These are phyloP conservation scores for Noccaea bulbosa DNA, from an alignment of 345 rosid genomes.

Conservation along the genomic window DNA sequence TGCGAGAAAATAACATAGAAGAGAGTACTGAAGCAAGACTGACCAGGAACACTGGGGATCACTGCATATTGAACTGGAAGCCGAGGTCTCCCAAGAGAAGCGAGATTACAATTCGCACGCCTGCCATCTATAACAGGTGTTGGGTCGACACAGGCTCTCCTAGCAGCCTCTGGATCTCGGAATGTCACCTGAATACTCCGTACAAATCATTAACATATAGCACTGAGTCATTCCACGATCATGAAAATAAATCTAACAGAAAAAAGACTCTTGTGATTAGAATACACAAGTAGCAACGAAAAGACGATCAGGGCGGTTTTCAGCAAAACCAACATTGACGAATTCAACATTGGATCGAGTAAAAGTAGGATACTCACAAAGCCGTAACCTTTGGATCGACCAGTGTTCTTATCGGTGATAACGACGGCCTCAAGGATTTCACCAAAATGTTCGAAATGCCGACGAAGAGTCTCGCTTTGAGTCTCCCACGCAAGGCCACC, in stretches of 20 bases:
- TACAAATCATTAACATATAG: conserved; percentile 50
- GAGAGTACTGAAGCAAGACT: conserved; percentile 33
- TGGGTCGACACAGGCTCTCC: conserved; percentile 91
- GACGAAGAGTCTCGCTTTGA: conserved; percentile 81
- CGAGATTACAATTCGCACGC: conserved; percentile 94
- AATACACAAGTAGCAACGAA: conserved; percentile 4
- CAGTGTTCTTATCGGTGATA: conserved; percentile 88
- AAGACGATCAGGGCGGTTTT: conserved; percentile 7
- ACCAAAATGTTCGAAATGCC: conserved; percentile 82
- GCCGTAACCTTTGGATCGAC: conserved; percentile 98
- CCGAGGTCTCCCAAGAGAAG: conserved; percentile 87
- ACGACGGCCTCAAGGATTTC: conserved; percentile 97
- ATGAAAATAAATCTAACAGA: neutral
- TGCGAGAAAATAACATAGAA: neutral
- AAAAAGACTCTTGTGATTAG: neutral
- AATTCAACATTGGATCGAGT: neutral
- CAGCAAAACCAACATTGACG: conserved; percentile 5
- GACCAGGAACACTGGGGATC: conserved; percentile 43
- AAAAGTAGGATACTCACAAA: conserved; percentile 70
- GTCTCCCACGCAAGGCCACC: conserved; percentile 98
- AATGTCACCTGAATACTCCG: conserved; percentile 97
- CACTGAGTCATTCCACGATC: conserved; percentile 50
- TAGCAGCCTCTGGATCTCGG: conserved; percentile 93
- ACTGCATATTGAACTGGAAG: conserved; percentile 63
- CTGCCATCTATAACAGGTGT: conserved; percentile 91